Conservation (phyloP, 2,329 filamentous ascomycete species). For the Epicoccum sorghinum region DNA sequence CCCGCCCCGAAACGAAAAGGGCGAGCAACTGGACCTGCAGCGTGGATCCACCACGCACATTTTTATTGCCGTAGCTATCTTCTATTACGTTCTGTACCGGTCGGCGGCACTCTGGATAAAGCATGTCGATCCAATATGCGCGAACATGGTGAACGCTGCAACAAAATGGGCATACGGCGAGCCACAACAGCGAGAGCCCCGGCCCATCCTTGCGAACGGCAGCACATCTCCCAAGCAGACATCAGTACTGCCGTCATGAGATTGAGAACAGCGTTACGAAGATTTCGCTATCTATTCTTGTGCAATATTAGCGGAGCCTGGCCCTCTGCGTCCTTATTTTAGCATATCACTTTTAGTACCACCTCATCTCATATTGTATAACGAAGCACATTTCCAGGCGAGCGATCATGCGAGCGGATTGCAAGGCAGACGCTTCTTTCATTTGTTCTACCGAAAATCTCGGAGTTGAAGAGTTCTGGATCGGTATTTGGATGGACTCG, state of each 20-base stretch:
- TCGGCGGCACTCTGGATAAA: slow-evolving; percentile 41
- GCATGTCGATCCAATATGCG: slow-evolving; percentile 45
- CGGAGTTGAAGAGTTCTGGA: slow-evolving; percentile 6
- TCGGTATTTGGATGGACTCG: slow-evolving; percentile 1
- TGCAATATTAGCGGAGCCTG: slow-evolving; percentile 16
- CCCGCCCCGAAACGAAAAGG: slow-evolving; percentile 43
- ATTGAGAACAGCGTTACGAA: too few relatives aligned
- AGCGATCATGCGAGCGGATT: neutral
- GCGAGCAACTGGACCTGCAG: slow-evolving; percentile 43
- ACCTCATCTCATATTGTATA: slow-evolving; percentile 6
- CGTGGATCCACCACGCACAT: slow-evolving; percentile 41
- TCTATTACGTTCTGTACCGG: slow-evolving; percentile 46
- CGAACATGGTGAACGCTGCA: slow-evolving; percentile 37
- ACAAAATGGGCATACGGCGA: slow-evolving; percentile 44
- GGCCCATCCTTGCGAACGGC: slow-evolving; percentile 32
- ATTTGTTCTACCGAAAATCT: slow-evolving; percentile 1
- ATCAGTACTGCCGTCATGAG: slow-evolving; percentile 32
- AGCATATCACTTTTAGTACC: slow-evolving; percentile 14
- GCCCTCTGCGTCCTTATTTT: slow-evolving; percentile 9
- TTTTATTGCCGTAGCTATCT: slow-evolving; percentile 41
- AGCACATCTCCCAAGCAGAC: slow-evolving; percentile 21
- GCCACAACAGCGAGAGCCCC: slow-evolving; percentile 20
- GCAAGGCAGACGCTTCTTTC: neutral
- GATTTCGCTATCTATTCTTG: slow-evolving; percentile 12
- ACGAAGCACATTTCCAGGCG: slow-evolving; percentile 7